Evolutionary conservation across 1,284 basidiomycete species (phyloP).

Genomic region (Pseudozyma pruni): DNA sequence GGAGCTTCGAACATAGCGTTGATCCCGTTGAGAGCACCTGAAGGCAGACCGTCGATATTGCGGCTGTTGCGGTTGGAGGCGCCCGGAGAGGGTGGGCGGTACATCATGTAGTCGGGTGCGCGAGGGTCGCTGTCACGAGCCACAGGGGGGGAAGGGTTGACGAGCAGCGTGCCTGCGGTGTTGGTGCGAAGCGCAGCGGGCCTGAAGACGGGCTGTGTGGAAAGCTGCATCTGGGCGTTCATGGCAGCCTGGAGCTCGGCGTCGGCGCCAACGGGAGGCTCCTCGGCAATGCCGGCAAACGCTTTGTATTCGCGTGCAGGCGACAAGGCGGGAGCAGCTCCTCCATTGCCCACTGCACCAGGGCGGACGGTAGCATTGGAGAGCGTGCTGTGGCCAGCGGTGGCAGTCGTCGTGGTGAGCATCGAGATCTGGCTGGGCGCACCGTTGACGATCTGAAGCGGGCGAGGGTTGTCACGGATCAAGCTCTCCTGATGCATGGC

Average conservation of each 20-base stretch:
- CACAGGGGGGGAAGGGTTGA: constrained; percentile 49
- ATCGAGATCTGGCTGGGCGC: constrained; percentile 51
- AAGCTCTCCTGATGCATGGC: constrained; percentile 70
- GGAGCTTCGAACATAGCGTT: constrained; percentile 52
- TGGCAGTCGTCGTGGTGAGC: constrained; percentile 52
- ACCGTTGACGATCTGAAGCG: constrained; percentile 61
- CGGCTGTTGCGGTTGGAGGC: constrained; percentile 46
- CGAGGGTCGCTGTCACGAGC: constrained; percentile 13
- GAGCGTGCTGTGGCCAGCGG: constrained; percentile 50
- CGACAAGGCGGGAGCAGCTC: constrained; percentile 6
- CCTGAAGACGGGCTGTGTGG: constrained; percentile 25
- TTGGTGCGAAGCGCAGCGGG: constrained; percentile 51
- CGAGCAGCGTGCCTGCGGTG: constrained; percentile 55
- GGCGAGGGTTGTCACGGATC: constrained; percentile 65
- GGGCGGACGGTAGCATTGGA: constrained; percentile 33
- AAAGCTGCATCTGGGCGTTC: constrained; percentile 25
- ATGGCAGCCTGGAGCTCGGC: constrained; percentile 37
- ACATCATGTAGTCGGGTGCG: constrained; percentile 53
- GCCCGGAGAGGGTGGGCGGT: constrained; percentile 39
- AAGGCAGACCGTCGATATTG: constrained; percentile 58
- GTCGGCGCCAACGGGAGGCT: constrained; percentile 19
- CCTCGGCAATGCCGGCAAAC: constrained; percentile 51
- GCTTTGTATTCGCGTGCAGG: constrained; percentile 32
- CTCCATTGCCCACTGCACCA: neutral
- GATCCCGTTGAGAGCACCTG: constrained; percentile 36